Conservation (phyloP, 148 eudicot species). For the Euryodendron excelsum region DNA sequence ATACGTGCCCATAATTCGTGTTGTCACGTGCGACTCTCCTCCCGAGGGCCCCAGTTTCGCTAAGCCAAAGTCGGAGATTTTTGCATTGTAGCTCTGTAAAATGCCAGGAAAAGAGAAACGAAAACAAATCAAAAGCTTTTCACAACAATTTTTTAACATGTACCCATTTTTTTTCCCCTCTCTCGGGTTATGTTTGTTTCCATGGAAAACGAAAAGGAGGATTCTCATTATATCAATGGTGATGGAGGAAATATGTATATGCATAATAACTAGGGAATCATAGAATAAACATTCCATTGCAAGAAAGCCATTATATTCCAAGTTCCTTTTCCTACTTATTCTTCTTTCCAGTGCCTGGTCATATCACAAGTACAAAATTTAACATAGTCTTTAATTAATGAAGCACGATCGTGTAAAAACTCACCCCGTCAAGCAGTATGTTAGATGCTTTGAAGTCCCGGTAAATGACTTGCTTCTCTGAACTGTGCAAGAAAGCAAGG, state of each 20-base stretch:
- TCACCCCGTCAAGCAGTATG: slow-evolving; percentile 63
- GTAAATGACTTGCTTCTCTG: slow-evolving; percentile 50
- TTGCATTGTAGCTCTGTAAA: slow-evolving; percentile 47
- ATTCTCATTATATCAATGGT: background rate
- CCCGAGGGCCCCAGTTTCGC: slow-evolving; percentile 64
- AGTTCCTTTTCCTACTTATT: background rate
- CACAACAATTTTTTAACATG: background rate
- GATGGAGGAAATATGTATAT: background rate
- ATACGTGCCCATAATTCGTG: slow-evolving; percentile 57
- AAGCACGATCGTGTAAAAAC: slow-evolving; percentile 4
- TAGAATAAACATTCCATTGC: background rate
- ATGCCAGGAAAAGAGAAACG: background rate
- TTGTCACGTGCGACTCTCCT: slow-evolving; percentile 58
- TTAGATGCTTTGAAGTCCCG: slow-evolving; percentile 67
- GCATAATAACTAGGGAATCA: background rate
- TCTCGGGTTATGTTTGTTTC: background rate
- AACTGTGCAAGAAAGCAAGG: slow-evolving; percentile 51
- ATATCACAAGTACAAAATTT: background rate
- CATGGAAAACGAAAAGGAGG: background rate
- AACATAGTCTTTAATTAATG: background rate
- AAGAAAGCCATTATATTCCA: background rate
- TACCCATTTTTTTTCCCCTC: background rate
- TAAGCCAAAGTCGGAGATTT: slow-evolving; percentile 63
- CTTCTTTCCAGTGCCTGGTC: background rate
- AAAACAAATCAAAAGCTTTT: background rate